A percentile compares a stretch with the other conserved stretches of the same genome.
These are phyloP conservation scores for Penicillium daleae DNA, from an alignment of 495 filamentous ascomycete species.

Conservation along the genomic window DNA sequence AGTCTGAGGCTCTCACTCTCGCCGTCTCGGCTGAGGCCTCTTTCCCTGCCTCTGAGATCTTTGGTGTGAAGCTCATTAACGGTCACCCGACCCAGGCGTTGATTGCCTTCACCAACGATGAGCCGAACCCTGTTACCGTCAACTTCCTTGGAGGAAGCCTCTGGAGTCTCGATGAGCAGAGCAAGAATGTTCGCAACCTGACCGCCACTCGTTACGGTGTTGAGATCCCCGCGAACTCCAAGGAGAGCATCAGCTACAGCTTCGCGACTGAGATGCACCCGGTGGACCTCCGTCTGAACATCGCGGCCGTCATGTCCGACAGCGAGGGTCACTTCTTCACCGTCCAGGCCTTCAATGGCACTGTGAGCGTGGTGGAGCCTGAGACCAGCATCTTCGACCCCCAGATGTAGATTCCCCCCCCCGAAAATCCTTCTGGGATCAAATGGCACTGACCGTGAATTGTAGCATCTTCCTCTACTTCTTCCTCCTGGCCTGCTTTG, in stretches of 20 bases:
- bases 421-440: slow-evolving; percentile 3
- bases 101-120: slow-evolving; percentile 81
- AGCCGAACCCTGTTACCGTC: slow-evolving; percentile 74
- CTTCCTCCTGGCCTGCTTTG: slow-evolving; percentile 78
- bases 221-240: slow-evolving; percentile 76
- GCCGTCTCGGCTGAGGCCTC: slow-evolving; percentile 74
- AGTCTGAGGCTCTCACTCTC: slow-evolving; percentile 58
- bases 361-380: slow-evolving; percentile 87
- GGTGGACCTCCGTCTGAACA: slow-evolving; percentile 78
- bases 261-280: slow-evolving; percentile 94
- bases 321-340: slow-evolving; percentile 69
- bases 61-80: slow-evolving; percentile 95
- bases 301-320: slow-evolving; percentile 75
- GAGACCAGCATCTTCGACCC: slow-evolving; percentile 94
- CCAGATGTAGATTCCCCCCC: slow-evolving; percentile 71
- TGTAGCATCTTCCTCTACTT: slow-evolving; percentile 94
- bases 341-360: slow-evolving; percentile 80
- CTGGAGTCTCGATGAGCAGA: slow-evolving; percentile 60
- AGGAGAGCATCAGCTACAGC: slow-evolving; percentile 74
- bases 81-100: slow-evolving; percentile 83
- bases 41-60: slow-evolving; percentile 89
- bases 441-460: slow-evolving; percentile 29
- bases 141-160: slow-evolving; percentile 79
- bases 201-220: slow-evolving; percentile 74
- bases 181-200: slow-evolving; percentile 77